These are phyloP conservation scores for Discostella stelligera DNA, from an alignment of 352 stramenopile species.

Conservation along the genomic window DNA sequence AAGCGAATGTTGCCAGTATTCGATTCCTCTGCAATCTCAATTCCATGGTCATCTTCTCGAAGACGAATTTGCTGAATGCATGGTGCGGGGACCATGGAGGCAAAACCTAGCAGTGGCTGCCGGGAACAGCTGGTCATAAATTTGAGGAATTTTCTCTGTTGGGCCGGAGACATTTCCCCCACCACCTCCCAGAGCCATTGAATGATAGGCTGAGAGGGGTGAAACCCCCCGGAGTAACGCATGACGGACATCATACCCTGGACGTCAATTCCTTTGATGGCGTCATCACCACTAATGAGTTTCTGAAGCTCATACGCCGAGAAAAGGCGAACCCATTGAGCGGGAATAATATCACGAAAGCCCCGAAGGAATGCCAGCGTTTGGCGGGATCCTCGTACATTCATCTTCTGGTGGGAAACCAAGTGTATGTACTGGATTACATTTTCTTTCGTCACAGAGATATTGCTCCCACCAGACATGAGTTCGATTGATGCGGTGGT, in stretches of 20 bases:
- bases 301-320: slow-evolving; percentile 94
- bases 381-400: slow-evolving; percentile 87
- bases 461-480: slow-evolving; percentile 85
- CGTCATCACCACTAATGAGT: slow-evolving; percentile 91
- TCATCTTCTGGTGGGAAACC: slow-evolving; percentile 93
- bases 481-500: slow-evolving; percentile 79
- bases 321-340: slow-evolving; percentile 92
- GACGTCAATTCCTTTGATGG: slow-evolving; percentile 86
- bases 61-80: slow-evolving; percentile 87
- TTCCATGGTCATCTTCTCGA: slow-evolving; percentile 79
- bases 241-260: slow-evolving; percentile 87
- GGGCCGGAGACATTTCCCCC: slow-evolving; percentile 82
- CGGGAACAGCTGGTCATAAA: slow-evolving; percentile 95
- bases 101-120: slow-evolving; percentile 92
- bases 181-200: slow-evolving; percentile 87
- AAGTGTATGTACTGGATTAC: slow-evolving; percentile 94
- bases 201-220: slow-evolving; percentile 84
- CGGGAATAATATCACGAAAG: slow-evolving; percentile 91
- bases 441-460: slow-evolving; percentile 90
- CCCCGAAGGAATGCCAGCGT: slow-evolving; percentile 90
- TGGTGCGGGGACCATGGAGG: slow-evolving; percentile 88
- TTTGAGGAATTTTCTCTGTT: slow-evolving; percentile 90
- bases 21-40: slow-evolving; percentile 51
- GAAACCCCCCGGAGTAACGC: slow-evolving; percentile 92
- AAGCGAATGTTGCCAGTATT: slow-evolving; percentile 72